These are phyloP conservation scores for Pulveroboletus sp. DNA, from an alignment of 768 basidiomycete species.

Conservation along the genomic window DNA sequence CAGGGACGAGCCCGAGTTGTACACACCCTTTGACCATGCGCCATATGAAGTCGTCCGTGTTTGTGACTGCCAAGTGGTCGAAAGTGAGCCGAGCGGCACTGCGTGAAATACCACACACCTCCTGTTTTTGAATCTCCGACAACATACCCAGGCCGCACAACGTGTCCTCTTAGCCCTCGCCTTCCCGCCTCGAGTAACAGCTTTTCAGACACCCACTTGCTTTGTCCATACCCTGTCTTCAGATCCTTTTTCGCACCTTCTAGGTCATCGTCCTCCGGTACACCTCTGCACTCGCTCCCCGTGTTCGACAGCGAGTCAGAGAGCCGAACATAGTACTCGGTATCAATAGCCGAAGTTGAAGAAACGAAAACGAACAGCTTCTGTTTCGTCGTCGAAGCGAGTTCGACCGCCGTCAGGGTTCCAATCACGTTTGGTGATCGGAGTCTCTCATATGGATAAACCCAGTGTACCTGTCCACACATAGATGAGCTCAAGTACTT, in stretches of 20 bases:
- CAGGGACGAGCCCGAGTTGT: slow-evolving; percentile 92
- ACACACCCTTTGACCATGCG: slow-evolving; percentile 97
- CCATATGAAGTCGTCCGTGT: slow-evolving; percentile 99
- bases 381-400: slow-evolving; percentile 67
- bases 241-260: slow-evolving; percentile 74
- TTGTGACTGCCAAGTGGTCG: slow-evolving; percentile 61
- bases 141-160: slow-evolving; percentile 92
- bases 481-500: not conserved
- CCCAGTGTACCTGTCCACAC: slow-evolving; percentile 83
- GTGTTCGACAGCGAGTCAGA: slow-evolving; percentile 60
- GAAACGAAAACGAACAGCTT: slow-evolving; percentile 90
- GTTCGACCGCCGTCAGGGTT: slow-evolving; percentile 76
- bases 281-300: slow-evolving; percentile 48
- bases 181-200: slow-evolving; percentile 86
- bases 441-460: slow-evolving; percentile 93
- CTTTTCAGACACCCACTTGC: slow-evolving; percentile 98
- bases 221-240: slow-evolving; percentile 93
- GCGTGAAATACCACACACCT: slow-evolving; percentile 44
- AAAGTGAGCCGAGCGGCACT: not conserved
- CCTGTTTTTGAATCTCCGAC: slow-evolving; percentile 88
- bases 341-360: slow-evolving; percentile 92
- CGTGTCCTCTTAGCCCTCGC: slow-evolving; percentile 78
- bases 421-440: slow-evolving; percentile 90
- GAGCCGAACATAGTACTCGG: slow-evolving; percentile 82
- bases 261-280: slow-evolving; percentile 84